These are phyloP conservation scores for Saccharum spontaneum DNA, from an alignment of 176 grass and related monocot species.

Conservation along the genomic window DNA sequence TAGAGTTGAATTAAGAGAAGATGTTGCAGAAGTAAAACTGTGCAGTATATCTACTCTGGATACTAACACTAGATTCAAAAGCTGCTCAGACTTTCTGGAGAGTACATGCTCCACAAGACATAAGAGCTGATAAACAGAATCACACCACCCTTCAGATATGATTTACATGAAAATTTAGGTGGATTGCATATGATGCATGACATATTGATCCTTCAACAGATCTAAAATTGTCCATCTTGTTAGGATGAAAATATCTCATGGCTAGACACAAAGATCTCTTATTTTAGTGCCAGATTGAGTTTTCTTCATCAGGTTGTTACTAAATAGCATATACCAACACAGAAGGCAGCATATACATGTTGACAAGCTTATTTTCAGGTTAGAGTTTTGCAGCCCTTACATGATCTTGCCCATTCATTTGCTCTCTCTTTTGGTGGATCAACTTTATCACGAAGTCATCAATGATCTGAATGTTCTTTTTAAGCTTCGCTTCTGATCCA, in stretches of 20 bases:
- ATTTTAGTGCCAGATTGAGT: not conserved
- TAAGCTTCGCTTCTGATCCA: constrained; percentile 65
- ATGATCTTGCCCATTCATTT: constrained; percentile 29
- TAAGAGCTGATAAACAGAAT: not conserved
- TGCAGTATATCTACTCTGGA: not conserved
- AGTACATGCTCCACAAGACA: constrained; percentile 3
- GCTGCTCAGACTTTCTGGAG: not conserved
- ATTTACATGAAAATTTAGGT: not conserved
- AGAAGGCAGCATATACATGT: not conserved
- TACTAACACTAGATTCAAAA: constrained; percentile 20
- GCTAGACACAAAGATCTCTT: not conserved
- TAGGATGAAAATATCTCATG: not conserved
- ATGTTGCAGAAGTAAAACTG: not conserved
- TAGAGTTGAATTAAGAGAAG: not conserved
- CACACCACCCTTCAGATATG: not conserved
- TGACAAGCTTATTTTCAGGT: not conserved
- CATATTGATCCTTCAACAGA: not conserved
- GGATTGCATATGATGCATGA: not conserved
- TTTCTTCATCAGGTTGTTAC: not conserved
- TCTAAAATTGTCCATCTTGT: not conserved
- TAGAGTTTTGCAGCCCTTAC: constrained; percentile 8
- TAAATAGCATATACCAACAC: not conserved
- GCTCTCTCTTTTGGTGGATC: constrained; percentile 50
- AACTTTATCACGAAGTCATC: constrained; percentile 66
- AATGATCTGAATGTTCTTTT: constrained; percentile 44